Conservation (phyloP, 176 grass and related monocot genomes). For the Oropetium thomaeum region DNA sequence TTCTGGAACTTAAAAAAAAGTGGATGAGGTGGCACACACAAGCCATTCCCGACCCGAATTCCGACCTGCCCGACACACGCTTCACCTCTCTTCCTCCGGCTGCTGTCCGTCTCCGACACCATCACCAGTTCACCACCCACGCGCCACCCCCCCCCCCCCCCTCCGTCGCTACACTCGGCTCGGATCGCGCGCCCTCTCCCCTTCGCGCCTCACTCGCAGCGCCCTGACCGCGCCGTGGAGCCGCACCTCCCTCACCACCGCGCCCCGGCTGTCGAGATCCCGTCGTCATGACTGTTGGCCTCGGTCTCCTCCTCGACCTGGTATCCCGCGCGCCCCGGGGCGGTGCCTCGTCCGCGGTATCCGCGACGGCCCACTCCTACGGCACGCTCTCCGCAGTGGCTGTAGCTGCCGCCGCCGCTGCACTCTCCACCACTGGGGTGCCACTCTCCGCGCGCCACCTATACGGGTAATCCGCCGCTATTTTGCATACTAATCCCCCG, state of each 20-base stretch:
- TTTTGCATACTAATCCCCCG: background rate
- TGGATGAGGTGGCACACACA: no score
- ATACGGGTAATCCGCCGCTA: constrained; percentile 41
- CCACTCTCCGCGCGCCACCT: constrained; percentile 50
- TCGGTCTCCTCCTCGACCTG: constrained; percentile 62
- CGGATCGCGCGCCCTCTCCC: background rate
- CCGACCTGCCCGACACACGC: no score
- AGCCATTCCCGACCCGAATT: no score
- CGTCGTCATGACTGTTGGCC: constrained; percentile 47
- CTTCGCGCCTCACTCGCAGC: background rate
- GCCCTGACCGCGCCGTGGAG: no score
- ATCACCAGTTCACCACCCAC: no score
- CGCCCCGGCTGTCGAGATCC: constrained; percentile 22
- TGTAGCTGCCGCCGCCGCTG: constrained; percentile 30
- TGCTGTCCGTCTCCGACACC: no score
- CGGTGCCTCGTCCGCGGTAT: background rate
- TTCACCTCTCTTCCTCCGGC: no score
- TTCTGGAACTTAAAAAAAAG: no score
- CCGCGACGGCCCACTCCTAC: constrained; percentile 36
- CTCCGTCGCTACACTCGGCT: no score
- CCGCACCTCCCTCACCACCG: background rate
- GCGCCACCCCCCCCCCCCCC: no score
- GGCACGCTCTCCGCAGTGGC: constrained; percentile 37
- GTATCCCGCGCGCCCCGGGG: constrained; percentile 27
- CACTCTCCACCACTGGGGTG: constrained; percentile 28